phyloP scores from a whole-genome alignment of 352 stramenopile species.

The Phytophthora uliginosa region DNA sequence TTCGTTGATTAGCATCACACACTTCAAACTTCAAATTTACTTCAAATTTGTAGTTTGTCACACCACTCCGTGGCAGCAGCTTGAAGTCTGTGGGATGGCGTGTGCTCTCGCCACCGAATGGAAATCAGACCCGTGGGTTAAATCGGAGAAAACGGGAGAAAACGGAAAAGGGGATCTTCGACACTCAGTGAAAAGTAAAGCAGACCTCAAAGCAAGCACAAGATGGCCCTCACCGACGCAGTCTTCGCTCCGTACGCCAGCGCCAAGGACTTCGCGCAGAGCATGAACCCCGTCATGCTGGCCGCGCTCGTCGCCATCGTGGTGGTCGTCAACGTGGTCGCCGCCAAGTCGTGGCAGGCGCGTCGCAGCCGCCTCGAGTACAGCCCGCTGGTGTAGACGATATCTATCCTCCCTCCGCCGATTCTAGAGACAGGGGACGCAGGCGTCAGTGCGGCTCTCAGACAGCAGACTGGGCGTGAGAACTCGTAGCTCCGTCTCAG shows the following conservation, averaged over 20 bases:
- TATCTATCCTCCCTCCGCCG: slow-evolving; percentile 7
- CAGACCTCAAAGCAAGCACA: slow-evolving; percentile 4
- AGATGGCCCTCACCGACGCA: slow-evolving; percentile 41
- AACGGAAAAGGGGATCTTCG: slow-evolving; percentile 12
- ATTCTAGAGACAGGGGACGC: not conserved
- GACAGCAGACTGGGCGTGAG: not conserved
- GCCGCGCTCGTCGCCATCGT: slow-evolving; percentile 38
- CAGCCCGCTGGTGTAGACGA: slow-evolving; percentile 42
- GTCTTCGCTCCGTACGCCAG: slow-evolving; percentile 34
- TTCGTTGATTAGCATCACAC: not conserved
- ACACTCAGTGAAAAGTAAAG: slow-evolving; percentile 6
- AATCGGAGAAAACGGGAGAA: slow-evolving; percentile 23
- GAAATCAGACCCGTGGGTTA: slow-evolving; percentile 21
- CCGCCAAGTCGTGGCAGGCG: slow-evolving; percentile 49
- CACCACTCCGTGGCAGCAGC: slow-evolving; percentile 7
- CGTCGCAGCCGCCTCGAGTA: slow-evolving; percentile 46
- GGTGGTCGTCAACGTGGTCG: slow-evolving; percentile 47
- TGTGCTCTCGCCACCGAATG: slow-evolving; percentile 4
- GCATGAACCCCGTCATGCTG: slow-evolving; percentile 43
- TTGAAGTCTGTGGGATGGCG: slow-evolving; percentile 1
- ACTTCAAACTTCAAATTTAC: not conserved
- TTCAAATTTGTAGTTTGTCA: not conserved
- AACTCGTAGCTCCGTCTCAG: slow-evolving; percentile 5
- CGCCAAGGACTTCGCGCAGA: slow-evolving; percentile 39
- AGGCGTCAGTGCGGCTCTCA: not conserved